A percentile compares a stretch with the other conserved stretches of the same genome.
These are phyloP conservation scores for Colletotrichum sidae DNA, from an alignment of 2,329 filamentous ascomycete genomes.

Conservation along the genomic window DNA sequence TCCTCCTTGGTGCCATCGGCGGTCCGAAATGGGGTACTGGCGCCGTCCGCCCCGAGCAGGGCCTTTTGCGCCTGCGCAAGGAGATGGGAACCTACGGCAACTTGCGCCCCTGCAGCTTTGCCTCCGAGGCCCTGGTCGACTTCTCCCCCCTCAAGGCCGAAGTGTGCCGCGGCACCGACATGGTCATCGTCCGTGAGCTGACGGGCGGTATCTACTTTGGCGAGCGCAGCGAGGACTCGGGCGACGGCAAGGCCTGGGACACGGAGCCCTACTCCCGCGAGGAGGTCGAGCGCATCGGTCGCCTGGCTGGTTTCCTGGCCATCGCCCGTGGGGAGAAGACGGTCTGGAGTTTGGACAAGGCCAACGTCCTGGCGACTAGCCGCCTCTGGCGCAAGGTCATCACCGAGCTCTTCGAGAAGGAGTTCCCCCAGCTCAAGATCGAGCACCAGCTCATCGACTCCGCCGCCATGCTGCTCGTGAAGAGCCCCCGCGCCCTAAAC, in stretches of 20 bases:
- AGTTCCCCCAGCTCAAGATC: slow-evolving; percentile 88
- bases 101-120: slow-evolving; percentile 95
- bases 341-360: slow-evolving; percentile 93
- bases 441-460: slow-evolving; percentile 94
- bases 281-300: slow-evolving; percentile 90
- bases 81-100: slow-evolving; percentile 96
- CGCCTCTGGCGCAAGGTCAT: slow-evolving; percentile 91
- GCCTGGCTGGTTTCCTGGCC: slow-evolving; percentile 85
- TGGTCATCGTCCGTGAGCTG: slow-evolving; percentile 91
- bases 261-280: slow-evolving; percentile 86
- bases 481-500: slow-evolving; percentile 89
- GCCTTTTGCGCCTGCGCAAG: slow-evolving; percentile 90
- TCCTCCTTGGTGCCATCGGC: slow-evolving; percentile 93
- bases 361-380: slow-evolving; percentile 92
- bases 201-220: slow-evolving; percentile 97
- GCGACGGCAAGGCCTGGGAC: slow-evolving; percentile 81
- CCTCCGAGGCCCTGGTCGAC: slow-evolving; percentile 85
- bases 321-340: slow-evolving; percentile 75
- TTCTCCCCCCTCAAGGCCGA: slow-evolving; percentile 88
- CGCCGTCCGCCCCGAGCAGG: slow-evolving; percentile 89
- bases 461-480: slow-evolving; percentile 98
- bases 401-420: slow-evolving; percentile 83
- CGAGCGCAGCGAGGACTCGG: slow-evolving; percentile 83
- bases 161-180: slow-evolving; percentile 88
- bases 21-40: slow-evolving; percentile 97